A percentile compares a stretch with the other conserved stretches of the same genome.
phyloP scores from a whole-genome alignment of 192 early-diverging fungal genomes.

The Kappamyces sp. region DNA sequence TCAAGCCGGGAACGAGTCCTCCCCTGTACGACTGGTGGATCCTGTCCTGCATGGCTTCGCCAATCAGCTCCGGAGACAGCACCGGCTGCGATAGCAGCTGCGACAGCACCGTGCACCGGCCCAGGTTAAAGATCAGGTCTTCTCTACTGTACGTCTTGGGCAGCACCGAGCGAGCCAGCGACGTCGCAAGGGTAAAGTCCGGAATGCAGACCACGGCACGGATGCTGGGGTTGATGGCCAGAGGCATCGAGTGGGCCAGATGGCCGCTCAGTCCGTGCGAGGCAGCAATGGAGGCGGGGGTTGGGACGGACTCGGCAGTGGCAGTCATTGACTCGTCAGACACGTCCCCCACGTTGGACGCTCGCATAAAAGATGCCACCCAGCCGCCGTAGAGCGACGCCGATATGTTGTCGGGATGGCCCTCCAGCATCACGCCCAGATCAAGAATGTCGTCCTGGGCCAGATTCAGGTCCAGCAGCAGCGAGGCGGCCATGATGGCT shows the following conservation, averaged over 20 bases:
- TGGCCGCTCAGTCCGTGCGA: slow-evolving; percentile 24
- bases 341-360: slow-evolving; percentile 7
- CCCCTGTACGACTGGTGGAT: slow-evolving; percentile 96
- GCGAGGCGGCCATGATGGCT: slow-evolving; percentile 79
- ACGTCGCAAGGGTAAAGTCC: slow-evolving; percentile 88
- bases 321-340: slow-evolving; percentile 10
- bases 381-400: slow-evolving; percentile 93
- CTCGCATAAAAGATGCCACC: slow-evolving; percentile 69
- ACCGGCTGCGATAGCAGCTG: slow-evolving; percentile 59
- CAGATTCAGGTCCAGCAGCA: slow-evolving; percentile 62
- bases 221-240: slow-evolving; percentile 25
- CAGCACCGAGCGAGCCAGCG: slow-evolving; percentile 81
- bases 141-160: slow-evolving; percentile 67
- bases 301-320: not conserved
- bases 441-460: slow-evolving; percentile 78
- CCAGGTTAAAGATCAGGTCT: slow-evolving; percentile 94
- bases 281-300: slow-evolving; percentile 10
- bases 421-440: slow-evolving; percentile 86
- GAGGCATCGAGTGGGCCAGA: slow-evolving; percentile 12
- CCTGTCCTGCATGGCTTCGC: slow-evolving; percentile 90
- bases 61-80: slow-evolving; percentile 65
- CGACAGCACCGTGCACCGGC: slow-evolving; percentile 87
- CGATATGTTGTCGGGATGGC: slow-evolving; percentile 96
- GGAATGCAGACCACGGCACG: slow-evolving; percentile 52
- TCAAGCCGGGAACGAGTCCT: slow-evolving; percentile 88